Base-by-base conservation (phyloP, 2,329 filamentous ascomycete species). In the Nothophaeocryptopus gaeumannii region DNA sequence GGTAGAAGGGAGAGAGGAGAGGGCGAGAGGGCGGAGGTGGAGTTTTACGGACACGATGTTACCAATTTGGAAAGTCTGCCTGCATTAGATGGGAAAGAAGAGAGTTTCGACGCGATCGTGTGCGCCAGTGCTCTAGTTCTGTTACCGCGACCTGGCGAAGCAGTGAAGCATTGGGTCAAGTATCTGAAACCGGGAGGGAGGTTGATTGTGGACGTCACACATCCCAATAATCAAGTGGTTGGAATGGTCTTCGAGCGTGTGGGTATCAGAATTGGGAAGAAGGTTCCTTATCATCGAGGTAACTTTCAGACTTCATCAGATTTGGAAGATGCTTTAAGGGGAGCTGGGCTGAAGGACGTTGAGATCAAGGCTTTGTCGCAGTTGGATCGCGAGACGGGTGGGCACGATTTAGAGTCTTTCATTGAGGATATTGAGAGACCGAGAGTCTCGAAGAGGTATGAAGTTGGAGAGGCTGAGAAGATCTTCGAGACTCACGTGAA, bases 161-260 rank as follows among this genome's bases (percentile, higher is more conserved):
- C 69, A 2, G 58, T 74, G 9, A 62, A 63, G 53, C 60, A 66
- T 26, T 75, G 72, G 72, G 48, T 58, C 11, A 53, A 46, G 8
- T 74, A 65, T 44, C 51, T 75, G 39, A 73, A 70, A 56, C 68
- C 70, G 29, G 70, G 70, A 12, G 72, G 72, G 1, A 49, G 65
- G 9, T 49, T 75, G 7, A 65, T 71, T 16, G 43, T 68, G 8
- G 72, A 74, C 53, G 66, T 66, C 5, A 68, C 69, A 7, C 69
- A 73, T 45, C 68, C 70, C 2, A 50, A 61, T 8, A 73, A 67
- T 31, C 56, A 70, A 9, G 56, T 70, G 5, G 58, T 63, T n/a
- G 68, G 68, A 5, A 69, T 70, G 46, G 63, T 67, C 2, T 56
- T 72, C 3, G 72, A 74, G 50, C 59, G 62, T 15, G 67, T 69